Evolutionary conservation across 2,329 filamentous ascomycete genomes (phyloP).

Genomic region (Apiospora koreana): DNA sequence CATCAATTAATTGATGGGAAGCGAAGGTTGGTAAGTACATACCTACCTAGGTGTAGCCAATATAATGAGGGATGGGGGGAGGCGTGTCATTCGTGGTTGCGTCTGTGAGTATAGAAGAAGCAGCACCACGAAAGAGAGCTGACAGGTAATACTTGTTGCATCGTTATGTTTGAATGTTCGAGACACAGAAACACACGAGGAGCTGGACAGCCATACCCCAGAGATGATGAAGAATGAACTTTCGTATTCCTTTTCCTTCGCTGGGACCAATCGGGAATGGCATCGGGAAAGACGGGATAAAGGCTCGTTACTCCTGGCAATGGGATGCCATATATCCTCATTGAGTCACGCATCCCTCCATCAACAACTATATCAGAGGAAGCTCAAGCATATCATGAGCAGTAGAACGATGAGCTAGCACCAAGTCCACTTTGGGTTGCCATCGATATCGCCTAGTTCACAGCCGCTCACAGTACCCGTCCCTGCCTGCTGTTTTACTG

Average conservation of each 20-base stretch:
- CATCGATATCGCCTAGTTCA: not conserved
- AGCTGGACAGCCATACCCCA: not conserved
- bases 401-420: not conserved
- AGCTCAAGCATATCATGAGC: constrained; percentile 5
- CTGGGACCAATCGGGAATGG: not conserved
- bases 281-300: not conserved
- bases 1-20: too few species aligned
- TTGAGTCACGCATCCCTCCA: constrained; percentile 7
- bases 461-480: too few species aligned
- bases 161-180: not conserved
- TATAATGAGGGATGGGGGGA: too few species aligned
- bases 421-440: constrained; percentile 4
- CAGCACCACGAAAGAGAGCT: not conserved
- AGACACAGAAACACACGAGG: not conserved
- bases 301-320: constrained; percentile 4
- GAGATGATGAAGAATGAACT: not conserved
- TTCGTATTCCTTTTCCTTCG: constrained; percentile 1
- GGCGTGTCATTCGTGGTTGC: too few species aligned
- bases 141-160: not conserved
- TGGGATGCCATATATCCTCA: not conserved
- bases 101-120: too few species aligned
- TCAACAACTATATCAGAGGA: constrained; percentile 7
- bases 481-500: not conserved
- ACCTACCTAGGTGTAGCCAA: too few species aligned
- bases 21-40: too few species aligned